These are phyloP conservation scores for Flaveria robusta DNA, from an alignment of 129 eudicot genomes.

Conservation along the genomic window DNA sequence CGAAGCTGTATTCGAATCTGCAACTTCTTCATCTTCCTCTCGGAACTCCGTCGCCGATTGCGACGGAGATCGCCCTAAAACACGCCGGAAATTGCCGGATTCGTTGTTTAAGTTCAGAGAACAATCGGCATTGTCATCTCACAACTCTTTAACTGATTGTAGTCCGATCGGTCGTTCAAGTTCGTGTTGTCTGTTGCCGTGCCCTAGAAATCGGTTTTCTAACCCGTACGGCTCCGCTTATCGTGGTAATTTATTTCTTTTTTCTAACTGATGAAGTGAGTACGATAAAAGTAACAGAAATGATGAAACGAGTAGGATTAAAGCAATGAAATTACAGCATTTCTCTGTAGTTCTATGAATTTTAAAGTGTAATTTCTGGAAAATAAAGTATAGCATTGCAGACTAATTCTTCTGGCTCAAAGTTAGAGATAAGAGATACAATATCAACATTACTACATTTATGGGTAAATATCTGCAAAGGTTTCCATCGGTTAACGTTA, in stretches of 20 bases:
- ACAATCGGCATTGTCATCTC: background rate
- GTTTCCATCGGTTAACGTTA: background rate
- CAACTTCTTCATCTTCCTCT: conserved; percentile 37
- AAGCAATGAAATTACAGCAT: background rate
- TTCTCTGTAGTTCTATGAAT: background rate
- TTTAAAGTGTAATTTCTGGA: background rate
- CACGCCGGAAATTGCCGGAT: conserved; percentile 61
- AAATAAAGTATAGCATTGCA: background rate
- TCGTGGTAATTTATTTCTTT: conserved; percentile 39
- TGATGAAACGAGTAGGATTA: background rate
- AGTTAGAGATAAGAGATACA: background rate
- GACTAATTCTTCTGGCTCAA: background rate
- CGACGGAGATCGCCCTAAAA: conserved; percentile 35
- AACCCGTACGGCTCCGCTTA: conserved; percentile 1
- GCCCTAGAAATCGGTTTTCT: conserved; percentile 39
- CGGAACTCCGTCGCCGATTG: conserved; percentile 21
- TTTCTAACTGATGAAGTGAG: no score
- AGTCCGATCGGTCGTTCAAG: conserved; percentile 20
- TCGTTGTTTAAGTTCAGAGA: conserved; percentile 38
- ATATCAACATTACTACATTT: background rate
- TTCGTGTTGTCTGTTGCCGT: conserved; percentile 34
- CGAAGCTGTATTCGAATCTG: conserved; percentile 54
- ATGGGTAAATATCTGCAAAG: background rate
- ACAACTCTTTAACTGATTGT: conserved; percentile 20
- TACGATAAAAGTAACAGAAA: background rate